Conservation (phyloP, 2,329 filamentous ascomycete genomes). For the Hypoxylon sp. region DNA sequence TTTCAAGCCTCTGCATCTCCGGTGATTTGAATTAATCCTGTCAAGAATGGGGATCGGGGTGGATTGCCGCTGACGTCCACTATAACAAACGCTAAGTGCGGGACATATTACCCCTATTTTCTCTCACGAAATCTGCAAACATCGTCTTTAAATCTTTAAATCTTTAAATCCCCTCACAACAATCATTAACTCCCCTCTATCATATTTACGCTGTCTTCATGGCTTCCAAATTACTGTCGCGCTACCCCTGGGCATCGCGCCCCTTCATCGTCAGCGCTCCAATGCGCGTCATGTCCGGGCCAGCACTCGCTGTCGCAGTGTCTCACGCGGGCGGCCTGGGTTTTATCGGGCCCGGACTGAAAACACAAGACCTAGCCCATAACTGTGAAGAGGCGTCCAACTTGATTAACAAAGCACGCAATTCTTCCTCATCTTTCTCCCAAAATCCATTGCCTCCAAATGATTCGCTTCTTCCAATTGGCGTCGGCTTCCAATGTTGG, state of each 20-base stretch:
- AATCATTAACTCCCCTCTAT: background rate
- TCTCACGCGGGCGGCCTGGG: slow-evolving; percentile 13
- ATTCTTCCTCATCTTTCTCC: background rate
- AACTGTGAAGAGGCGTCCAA: slow-evolving; percentile 1
- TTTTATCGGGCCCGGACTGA: slow-evolving; percentile 5
- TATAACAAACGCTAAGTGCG: too few species aligned
- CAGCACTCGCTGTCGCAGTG: slow-evolving; percentile 8
- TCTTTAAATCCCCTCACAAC: too few species aligned
- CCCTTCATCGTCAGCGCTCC: slow-evolving; percentile 15
- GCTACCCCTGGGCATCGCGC: slow-evolving; percentile 4
- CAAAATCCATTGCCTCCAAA: background rate
- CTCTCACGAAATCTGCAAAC: too few species aligned
- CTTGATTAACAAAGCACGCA: background rate
- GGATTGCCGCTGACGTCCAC: too few species aligned
- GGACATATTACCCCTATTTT: too few species aligned
- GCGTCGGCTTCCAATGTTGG: slow-evolving; percentile 30
- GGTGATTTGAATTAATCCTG: too few species aligned
- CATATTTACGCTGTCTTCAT: background rate
- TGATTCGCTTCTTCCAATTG: slow-evolving; percentile 4
- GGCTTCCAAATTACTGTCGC: background rate
- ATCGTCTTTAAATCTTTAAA: too few species aligned
- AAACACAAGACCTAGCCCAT: background rate
- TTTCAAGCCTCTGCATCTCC: too few species aligned
- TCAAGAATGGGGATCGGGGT: too few species aligned
- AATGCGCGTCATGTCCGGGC: slow-evolving; percentile 11